A percentile compares a stretch with the other conserved stretches of the same genome.
phyloP scores from a whole-genome alignment of 1,284 basidiomycete genomes.

The Tylopilus sp. region DNA sequence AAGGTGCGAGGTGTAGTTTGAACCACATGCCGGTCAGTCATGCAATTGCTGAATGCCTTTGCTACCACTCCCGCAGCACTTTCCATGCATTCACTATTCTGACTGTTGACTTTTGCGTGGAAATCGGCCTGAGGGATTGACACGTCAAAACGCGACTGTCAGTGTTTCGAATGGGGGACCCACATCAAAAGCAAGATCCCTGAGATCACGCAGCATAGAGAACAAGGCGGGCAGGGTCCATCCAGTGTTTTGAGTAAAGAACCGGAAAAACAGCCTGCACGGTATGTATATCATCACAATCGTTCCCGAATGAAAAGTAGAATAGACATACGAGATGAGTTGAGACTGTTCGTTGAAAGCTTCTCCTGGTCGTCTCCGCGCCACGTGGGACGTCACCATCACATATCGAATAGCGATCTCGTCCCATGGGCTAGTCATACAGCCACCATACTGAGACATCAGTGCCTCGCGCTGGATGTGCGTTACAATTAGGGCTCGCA shows the following conservation, averaged over 20 bases:
- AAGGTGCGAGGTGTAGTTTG: neutral
- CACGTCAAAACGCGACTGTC: neutral
- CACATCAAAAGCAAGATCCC: slow-evolving; percentile 79
- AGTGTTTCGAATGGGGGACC: slow-evolving; percentile 8
- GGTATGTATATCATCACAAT: neutral
- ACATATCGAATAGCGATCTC: slow-evolving; percentile 80
- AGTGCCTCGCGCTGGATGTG: slow-evolving; percentile 43
- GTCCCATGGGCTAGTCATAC: slow-evolving; percentile 73
- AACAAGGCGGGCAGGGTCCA: slow-evolving; percentile 84
- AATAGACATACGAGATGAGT: slow-evolving; percentile 56
- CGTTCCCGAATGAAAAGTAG: neutral
- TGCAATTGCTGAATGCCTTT: slow-evolving; percentile 89
- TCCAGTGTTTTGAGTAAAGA: slow-evolving; percentile 72
- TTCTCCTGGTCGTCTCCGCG: slow-evolving; percentile 60
- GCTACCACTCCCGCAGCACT: slow-evolving; percentile 89
- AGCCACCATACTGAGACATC: slow-evolving; percentile 58
- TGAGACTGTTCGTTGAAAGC: slow-evolving; percentile 76
- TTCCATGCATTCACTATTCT: slow-evolving; percentile 77
- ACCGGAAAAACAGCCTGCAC: slow-evolving; percentile 69
- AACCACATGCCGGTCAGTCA: slow-evolving; percentile 76
- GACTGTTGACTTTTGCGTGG: slow-evolving; percentile 55
- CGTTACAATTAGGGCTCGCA: neutral
- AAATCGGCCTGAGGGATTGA: slow-evolving; percentile 57
- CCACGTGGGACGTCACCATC: slow-evolving; percentile 65
- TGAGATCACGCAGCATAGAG: slow-evolving; percentile 73